Evolutionary conservation across 768 basidiomycete genomes (phyloP).

Genomic region (Epithele typhae): DNA sequence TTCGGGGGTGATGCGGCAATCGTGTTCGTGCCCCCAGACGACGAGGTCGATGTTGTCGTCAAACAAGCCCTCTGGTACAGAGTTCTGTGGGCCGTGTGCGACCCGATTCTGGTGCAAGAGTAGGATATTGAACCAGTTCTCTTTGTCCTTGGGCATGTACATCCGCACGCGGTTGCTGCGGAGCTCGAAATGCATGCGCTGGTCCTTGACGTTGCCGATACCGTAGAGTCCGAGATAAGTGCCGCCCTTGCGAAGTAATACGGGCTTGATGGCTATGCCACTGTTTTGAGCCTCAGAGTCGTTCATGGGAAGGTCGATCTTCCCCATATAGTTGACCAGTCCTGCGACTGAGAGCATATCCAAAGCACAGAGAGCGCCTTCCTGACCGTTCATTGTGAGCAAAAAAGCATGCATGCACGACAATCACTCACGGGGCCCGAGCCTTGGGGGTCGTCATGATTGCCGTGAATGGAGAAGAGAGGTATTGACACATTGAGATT

Average conservation of each 20-base stretch:
- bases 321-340: slow-evolving; percentile 96
- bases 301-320: slow-evolving; percentile 79
- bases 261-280: slow-evolving; percentile 84
- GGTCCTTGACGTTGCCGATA: slow-evolving; percentile 94
- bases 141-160: slow-evolving; percentile 91
- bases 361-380: slow-evolving; percentile 93
- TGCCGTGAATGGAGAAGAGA: slow-evolving; percentile 98
- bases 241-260: slow-evolving; percentile 85
- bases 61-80: slow-evolving; percentile 95
- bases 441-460: slow-evolving; percentile 98
- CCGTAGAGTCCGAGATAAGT: slow-evolving; percentile 92
- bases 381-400: slow-evolving; percentile 38
- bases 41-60: slow-evolving; percentile 93
- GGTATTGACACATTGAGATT: slow-evolving; percentile 96
- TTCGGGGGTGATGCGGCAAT: slow-evolving; percentile 90
- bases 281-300: slow-evolving; percentile 60
- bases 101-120: slow-evolving; percentile 98
- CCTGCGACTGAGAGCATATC: slow-evolving; percentile 94
- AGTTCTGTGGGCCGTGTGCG: slow-evolving; percentile 91
- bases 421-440: slow-evolving; percentile 68
- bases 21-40: slow-evolving; percentile 99
- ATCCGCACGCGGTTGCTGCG: slow-evolving; percentile 91
- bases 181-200: slow-evolving; percentile 94
- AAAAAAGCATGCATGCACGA: neutral
- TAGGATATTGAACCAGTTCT: slow-evolving; percentile 93